Evolutionary conservation across 1,284 basidiomycete genomes (phyloP).

Genomic region (Rhodotorula sp.): DNA sequence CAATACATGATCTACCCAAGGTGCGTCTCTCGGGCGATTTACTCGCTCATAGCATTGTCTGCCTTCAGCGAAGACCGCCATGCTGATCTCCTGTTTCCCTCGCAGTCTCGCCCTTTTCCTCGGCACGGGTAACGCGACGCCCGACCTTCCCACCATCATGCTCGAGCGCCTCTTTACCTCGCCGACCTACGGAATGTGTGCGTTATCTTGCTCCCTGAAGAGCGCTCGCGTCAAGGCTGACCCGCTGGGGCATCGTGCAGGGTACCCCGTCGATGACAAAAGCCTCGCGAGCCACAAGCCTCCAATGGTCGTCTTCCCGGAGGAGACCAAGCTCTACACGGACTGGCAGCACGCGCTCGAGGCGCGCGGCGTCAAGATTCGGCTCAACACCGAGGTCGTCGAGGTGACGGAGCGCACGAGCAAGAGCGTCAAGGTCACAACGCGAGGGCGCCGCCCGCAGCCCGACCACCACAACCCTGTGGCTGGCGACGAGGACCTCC

Average conservation of each 20-base stretch:
- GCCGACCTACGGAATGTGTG: slow-evolving; percentile 55
- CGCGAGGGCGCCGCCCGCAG: slow-evolving; percentile 47
- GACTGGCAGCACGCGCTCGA: slow-evolving; percentile 52
- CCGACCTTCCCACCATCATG: slow-evolving; percentile 53
- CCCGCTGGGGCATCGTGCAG: background rate
- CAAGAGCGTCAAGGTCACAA: slow-evolving; percentile 49
- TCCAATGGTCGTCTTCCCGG: slow-evolving; percentile 50
- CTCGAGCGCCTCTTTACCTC: slow-evolving; percentile 55
- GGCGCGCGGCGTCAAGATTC: slow-evolving; percentile 49
- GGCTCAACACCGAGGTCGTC: slow-evolving; percentile 53
- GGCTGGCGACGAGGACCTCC: slow-evolving; percentile 41
- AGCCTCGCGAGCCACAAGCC: slow-evolving; percentile 52
- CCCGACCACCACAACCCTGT: slow-evolving; percentile 52
- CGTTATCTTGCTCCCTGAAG: background rate
- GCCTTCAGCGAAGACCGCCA: background rate
- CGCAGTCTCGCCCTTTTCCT: slow-evolving; percentile 51
- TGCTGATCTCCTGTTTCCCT: background rate
- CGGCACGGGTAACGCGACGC: slow-evolving; percentile 54
- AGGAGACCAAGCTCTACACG: slow-evolving; percentile 50
- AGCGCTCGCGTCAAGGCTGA: slow-evolving; percentile 45
- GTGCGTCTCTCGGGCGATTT: background rate
- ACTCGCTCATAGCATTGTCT: too few species aligned
- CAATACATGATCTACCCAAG: slow-evolving; percentile 54
- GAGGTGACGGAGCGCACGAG: slow-evolving; percentile 46
- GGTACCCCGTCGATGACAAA: slow-evolving; percentile 53